Evolutionary conservation across 2,329 filamentous ascomycete species (phyloP).

Genomic region (Fusarium sp.): DNA sequence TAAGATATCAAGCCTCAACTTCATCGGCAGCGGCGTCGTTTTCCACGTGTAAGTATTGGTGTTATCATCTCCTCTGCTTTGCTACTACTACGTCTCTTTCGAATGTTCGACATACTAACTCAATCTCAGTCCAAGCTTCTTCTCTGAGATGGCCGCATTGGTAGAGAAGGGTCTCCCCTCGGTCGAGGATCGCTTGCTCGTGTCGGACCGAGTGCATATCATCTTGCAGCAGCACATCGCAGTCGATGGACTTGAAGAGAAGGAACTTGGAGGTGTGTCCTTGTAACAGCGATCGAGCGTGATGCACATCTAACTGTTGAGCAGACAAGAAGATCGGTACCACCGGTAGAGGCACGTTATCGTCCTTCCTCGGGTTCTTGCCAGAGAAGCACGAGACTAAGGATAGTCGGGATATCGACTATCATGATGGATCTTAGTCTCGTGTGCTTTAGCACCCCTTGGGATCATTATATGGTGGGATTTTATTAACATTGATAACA

Average conservation of each 20-base stretch:
- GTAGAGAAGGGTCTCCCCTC: conserved; percentile 12
- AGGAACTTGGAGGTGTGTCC: conserved; percentile 29
- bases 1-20: conserved; percentile 10
- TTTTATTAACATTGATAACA: conserved; percentile 3
- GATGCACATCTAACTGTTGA: conserved; percentile 1
- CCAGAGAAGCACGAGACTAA: background rate
- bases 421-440: background rate
- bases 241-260: conserved; percentile 28
- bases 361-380: background rate
- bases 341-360: conserved; percentile 8
- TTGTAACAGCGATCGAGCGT: background rate
- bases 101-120: background rate
- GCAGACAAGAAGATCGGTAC: conserved; percentile 23
- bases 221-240: conserved; percentile 26
- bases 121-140: conserved; percentile 14
- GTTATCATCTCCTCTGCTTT: too few relatives aligned
- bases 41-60: conserved; percentile 15
- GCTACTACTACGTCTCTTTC: too few relatives aligned
- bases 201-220: conserved; percentile 28
- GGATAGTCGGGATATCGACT: background rate
- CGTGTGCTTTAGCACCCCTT: background rate
- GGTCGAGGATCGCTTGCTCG: conserved; percentile 19
- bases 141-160: conserved; percentile 16
- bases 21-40: conserved; percentile 15
- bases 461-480: background rate